Evolutionary conservation across 305 asterid genomes (phyloP).

Genomic region (Fraxinus sp.): DNA sequence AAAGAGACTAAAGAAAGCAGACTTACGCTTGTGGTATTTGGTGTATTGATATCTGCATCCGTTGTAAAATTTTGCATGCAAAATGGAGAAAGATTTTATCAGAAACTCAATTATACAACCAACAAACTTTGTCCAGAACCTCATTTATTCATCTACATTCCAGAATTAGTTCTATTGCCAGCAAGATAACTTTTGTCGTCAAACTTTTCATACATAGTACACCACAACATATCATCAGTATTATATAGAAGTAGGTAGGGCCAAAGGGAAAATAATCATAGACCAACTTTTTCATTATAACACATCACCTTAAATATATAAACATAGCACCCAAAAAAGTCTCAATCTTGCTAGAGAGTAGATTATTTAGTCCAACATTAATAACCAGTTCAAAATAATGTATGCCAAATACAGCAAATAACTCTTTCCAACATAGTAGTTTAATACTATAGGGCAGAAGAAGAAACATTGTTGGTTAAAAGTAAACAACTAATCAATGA

Average conservation of each 20-base stretch:
- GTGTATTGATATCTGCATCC: constrained; percentile 91
- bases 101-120: constrained; percentile 28
- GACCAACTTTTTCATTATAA: background rate
- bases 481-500: background rate
- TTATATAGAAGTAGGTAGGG: background rate
- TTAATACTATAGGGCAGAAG: background rate
- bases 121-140: constrained; percentile 11
- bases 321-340: background rate
- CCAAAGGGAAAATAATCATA: background rate
- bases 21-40: constrained; percentile 98
- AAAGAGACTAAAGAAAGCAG: constrained; percentile 22
- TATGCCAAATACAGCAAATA: background rate
- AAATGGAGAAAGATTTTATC: constrained; percentile 34
- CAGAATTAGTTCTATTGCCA: constrained; percentile 12
- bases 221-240: background rate
- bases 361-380: background rate
- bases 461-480: background rate
- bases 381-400: background rate
- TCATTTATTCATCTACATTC: background rate
- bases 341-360: background rate
- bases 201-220: background rate
- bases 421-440: background rate
- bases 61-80: constrained; percentile 45
- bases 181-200: background rate
- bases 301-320: background rate